Base-by-base conservation (phyloP, 2,329 filamentous ascomycete genomes). In the Gaeumannomyces sp. region DNA sequence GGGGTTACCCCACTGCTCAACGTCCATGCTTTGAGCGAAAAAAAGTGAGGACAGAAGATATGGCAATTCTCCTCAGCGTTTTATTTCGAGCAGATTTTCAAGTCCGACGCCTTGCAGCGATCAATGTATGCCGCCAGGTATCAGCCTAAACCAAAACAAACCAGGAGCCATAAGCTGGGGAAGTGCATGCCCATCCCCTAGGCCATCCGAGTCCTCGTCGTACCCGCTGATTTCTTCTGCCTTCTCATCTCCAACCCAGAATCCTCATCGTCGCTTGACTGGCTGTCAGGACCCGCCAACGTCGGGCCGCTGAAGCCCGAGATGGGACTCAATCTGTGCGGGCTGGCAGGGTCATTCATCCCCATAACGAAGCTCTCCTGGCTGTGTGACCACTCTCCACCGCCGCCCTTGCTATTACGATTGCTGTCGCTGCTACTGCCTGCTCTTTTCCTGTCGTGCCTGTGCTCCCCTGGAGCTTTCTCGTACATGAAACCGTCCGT, bases 311-410 rank as follows among this genome's bases (percentile, higher is more conserved):
- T 60, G 58, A 60, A 60, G 11, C 65, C 66, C 1, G 73, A 71
- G 25, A 71, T 67, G 3, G 72, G 71, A 2, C 71, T 72, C 60
- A 71, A 22, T 16, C 71, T 65, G 13, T 66, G 71, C 10, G 72
- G 69, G 59, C 70, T 72, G 25, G 71, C 67, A 0, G 72, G 72
- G 59, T 75, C 72, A 64, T 73, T 73, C 65, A 70, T 56, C 8
- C 72, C 72, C 29, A 73, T 64, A 33, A 74, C 73, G 38, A 74
- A 71, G 56, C 72, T 74, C 64, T 73, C 73, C 67, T 74, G 72
- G 64, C 71, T 74, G 50, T 71, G 67, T 13, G 66, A 66, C 71
- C 72, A 74, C 10, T 67, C 59, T 11, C 58, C 62, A 28, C 59
- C 65, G 11, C 62, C 64, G 33, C 65, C 22, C 5, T 57, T 27